Conservation (phyloP, 2,329 filamentous ascomycete species). For the Bipolaris gigantea region DNA sequence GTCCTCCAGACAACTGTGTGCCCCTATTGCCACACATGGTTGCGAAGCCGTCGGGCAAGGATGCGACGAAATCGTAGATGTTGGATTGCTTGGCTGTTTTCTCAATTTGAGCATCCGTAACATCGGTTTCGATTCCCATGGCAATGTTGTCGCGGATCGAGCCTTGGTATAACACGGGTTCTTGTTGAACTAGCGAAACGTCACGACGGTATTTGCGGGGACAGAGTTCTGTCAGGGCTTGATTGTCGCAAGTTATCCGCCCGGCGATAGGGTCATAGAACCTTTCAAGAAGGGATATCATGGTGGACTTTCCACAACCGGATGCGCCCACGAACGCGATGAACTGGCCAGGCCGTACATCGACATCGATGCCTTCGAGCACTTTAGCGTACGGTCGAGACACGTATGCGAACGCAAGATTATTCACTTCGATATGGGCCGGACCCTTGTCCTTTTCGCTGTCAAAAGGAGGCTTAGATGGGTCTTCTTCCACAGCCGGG, state of each 20-base stretch:
- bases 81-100: conserved; percentile 71
- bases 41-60: conserved; percentile 58
- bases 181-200: conserved; percentile 88
- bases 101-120: conserved; percentile 72
- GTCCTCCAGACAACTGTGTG: conserved; percentile 65
- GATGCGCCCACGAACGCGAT: conserved; percentile 87
- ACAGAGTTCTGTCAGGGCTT: conserved; percentile 73
- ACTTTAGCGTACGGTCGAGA: conserved; percentile 75
- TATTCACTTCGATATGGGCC: conserved; percentile 48
- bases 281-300: conserved; percentile 85
- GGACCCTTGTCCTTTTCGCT: conserved; percentile 39
- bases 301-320: conserved; percentile 92
- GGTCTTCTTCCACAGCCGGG: conserved; percentile 44
- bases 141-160: conserved; percentile 89
- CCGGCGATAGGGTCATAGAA: conserved; percentile 90
- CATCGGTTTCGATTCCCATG: conserved; percentile 63
- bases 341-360: conserved; percentile 69
- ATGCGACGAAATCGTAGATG: conserved; percentile 40
- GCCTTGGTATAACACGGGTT: conserved; percentile 92
- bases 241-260: conserved; percentile 76
- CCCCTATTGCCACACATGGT: conserved; percentile 39
- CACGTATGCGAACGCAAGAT: conserved; percentile 82
- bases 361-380: conserved; percentile 77
- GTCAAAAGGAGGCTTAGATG: conserved; percentile 36
- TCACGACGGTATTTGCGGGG: conserved; percentile 81